phyloP scores from a whole-genome alignment of 306 rosid genomes.

The Glycine latifolia region DNA sequence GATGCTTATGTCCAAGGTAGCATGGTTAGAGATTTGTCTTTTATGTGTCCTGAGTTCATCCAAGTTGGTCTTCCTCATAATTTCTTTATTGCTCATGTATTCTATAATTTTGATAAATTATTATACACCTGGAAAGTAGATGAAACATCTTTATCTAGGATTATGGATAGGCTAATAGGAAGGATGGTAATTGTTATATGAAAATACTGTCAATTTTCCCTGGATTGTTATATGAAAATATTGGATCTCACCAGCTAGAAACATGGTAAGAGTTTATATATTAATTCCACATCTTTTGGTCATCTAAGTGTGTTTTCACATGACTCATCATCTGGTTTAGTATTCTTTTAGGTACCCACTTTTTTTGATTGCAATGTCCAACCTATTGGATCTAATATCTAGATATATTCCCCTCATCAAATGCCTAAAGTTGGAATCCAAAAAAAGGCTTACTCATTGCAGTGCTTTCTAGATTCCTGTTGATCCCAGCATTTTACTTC shows the following conservation, averaged over 20 bases:
- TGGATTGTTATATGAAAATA: slow-evolving; percentile 80
- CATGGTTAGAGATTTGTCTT: slow-evolving; percentile 71
- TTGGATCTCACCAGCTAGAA: slow-evolving; percentile 74
- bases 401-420: slow-evolving; percentile 69
- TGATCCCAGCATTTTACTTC: slow-evolving; percentile 81
- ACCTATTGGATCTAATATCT: slow-evolving; percentile 59
- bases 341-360: slow-evolving; percentile 75
- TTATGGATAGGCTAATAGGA: not conserved
- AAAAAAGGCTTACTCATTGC: slow-evolving; percentile 63
- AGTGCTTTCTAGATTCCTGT: slow-evolving; percentile 57
- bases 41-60: slow-evolving; percentile 77
- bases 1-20: slow-evolving; percentile 88
- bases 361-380: slow-evolving; percentile 70
- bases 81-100: not conserved
- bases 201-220: slow-evolving; percentile 81
- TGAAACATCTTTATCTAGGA: not conserved
- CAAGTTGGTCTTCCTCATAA: slow-evolving; percentile 58
- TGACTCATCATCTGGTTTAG: not conserved
- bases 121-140: too few relatives aligned
- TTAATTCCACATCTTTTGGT: too few relatives aligned
- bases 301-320: not conserved
- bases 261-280: slow-evolving; percentile 56
- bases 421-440: slow-evolving; percentile 66
- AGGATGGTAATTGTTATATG: too few relatives aligned
- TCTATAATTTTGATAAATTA: slow-evolving; percentile 1